These are phyloP conservation scores for Cordyceps cicadae DNA, from an alignment of 2,329 filamentous ascomycete genomes.

Conservation along the genomic window DNA sequence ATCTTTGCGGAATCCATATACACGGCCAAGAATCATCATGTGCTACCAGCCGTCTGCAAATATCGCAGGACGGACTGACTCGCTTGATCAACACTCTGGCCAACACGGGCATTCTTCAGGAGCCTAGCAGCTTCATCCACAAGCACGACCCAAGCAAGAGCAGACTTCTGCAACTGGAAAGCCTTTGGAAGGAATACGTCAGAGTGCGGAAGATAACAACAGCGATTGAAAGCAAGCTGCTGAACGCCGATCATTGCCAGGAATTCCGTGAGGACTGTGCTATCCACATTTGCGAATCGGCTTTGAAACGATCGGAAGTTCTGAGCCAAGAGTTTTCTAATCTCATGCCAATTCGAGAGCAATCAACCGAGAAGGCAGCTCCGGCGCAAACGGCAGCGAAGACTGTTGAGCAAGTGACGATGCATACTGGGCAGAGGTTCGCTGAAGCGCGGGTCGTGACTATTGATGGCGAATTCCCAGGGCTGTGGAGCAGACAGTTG, in stretches of 20 bases:
- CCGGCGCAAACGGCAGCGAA: background rate
- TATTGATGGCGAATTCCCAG: background rate
- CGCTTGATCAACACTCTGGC: background rate
- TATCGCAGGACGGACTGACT: slow-evolving; percentile 17
- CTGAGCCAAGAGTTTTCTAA: slow-evolving; percentile 18
- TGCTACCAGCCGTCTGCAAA: slow-evolving; percentile 18
- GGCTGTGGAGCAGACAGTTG: background rate
- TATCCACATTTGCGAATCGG: slow-evolving; percentile 18
- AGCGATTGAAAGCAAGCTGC: slow-evolving; percentile 28
- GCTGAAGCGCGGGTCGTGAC: background rate
- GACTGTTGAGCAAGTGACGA: background rate
- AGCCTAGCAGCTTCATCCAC: background rate
- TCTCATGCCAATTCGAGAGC: background rate
- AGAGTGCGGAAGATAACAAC: slow-evolving; percentile 20
- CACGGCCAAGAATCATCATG: background rate
- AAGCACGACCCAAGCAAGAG: slow-evolving; percentile 14
- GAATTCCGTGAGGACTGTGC: slow-evolving; percentile 25
- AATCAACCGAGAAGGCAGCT: background rate
- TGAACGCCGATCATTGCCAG: slow-evolving; percentile 22
- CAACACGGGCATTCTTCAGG: background rate
- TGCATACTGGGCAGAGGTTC: background rate
- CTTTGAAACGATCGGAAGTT: slow-evolving; percentile 16
- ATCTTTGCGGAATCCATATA: slow-evolving; percentile 26
- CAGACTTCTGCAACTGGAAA: slow-evolving; percentile 26
- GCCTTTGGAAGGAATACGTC: slow-evolving; percentile 25